Evolutionary conservation across 1,139 yeast species (phyloP).

Genomic region (Geotrichum citri-aurantii): DNA sequence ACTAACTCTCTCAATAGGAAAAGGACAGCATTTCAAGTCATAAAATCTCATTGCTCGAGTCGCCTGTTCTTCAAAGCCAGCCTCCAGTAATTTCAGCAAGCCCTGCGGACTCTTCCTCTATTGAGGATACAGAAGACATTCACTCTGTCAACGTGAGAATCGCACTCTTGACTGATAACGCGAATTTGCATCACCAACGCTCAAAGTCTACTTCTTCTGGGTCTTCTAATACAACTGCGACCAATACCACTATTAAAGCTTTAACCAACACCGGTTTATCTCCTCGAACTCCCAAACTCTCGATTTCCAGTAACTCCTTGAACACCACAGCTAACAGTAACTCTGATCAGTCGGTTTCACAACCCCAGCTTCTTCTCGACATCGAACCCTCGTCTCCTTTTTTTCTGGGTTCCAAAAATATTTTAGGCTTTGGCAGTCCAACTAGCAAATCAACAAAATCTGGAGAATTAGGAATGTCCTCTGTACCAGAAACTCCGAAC

Average conservation of each 20-base stretch:
- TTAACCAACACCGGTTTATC: not conserved
- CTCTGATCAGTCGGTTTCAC: not conserved
- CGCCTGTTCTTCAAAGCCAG: not conserved
- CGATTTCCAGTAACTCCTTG: not conserved
- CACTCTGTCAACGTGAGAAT: not conserved
- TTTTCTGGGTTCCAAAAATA: conserved; percentile 5
- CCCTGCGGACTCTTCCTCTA: not conserved
- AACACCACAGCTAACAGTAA: not conserved
- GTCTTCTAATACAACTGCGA: not conserved
- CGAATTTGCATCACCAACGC: not conserved
- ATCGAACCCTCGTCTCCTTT: conserved; percentile 13
- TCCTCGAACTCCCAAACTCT: not conserved
- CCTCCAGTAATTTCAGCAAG: not conserved
- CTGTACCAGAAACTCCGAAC: not conserved
- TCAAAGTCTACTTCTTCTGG: conserved; percentile 2
- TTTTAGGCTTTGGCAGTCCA: conserved; percentile 6
- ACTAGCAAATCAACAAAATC: not conserved
- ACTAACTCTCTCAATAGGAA: conserved; percentile 4
- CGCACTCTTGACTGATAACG: not conserved
- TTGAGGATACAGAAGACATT: not conserved
- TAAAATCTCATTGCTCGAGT: not conserved
- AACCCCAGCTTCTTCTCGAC: conserved; percentile 8
- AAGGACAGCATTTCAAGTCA: not conserved
- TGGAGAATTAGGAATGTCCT: not conserved
- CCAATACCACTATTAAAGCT: conserved; percentile 4